Base-by-base conservation (phyloP, 768 basidiomycete species). In the Favolaschia claudopus region DNA sequence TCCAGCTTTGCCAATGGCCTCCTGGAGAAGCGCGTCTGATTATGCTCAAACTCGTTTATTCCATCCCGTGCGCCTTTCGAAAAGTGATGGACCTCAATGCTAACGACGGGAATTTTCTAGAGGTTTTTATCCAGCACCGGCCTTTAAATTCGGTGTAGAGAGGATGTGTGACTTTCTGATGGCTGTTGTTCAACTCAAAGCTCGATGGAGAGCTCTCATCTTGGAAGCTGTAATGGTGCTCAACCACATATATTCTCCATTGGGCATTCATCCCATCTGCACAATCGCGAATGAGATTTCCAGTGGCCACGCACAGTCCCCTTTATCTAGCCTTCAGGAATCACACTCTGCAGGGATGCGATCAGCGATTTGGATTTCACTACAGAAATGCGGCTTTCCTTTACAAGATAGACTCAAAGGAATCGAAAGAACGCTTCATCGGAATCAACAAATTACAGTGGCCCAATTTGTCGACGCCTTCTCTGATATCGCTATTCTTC, bases 141-240 rank as follows among this genome's bases (percentile, higher is more conserved):
- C 19, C 2, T 33, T 37, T 31, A 13, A 34, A 14, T 10, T 39
- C n/a, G n/a, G n/a, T n/a, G n/a, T n/a, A 22, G 20, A 56, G n/a
- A 19, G 31, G 27, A 17, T 48, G 3, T 31, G 33, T 25, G 46
- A 56, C 24, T 48, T 56, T 20, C n/a, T 56, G 14, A 9, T 24
- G 14, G 31, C 46, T 9, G 28, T 56, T 33, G 28, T 48, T 25
- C 55, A 56, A 28, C 38, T 40, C 46, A 48, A 48, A 17, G 55
- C 39, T 2, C 31, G 32, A 27, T 48, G 55, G 55, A 40, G 36
- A 34, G 36, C 14, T 42, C 17, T 48, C 9, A 32, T 48, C 13
- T 22, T 34, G 38, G 46, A 56, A 15, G 55, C 46, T 9, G 55
- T 31, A 3, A 14, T 27, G 31, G 39, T 56, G n/a, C 46, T 56